phyloP scores from a whole-genome alignment of 176 grass and related monocot species.

The Saccharum spontaneum region DNA sequence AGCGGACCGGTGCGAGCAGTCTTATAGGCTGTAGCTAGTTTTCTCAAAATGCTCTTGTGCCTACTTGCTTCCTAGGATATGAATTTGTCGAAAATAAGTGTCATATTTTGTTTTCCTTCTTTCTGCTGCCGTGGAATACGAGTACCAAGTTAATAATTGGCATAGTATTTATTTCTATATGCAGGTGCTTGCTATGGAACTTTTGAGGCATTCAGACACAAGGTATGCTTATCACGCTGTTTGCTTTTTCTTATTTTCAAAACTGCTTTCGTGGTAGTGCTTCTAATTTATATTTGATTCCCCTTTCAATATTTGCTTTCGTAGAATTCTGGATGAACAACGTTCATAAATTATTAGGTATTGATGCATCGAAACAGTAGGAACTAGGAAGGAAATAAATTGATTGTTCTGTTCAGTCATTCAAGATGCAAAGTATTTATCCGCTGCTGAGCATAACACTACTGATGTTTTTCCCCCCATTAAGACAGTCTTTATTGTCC shows the following conservation, averaged over 20 bases:
- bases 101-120: not conserved
- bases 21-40: not conserved
- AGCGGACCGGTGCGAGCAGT: too few species aligned
- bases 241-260: not conserved
- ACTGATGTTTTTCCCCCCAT: not conserved
- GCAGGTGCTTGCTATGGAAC: conserved; percentile 96
- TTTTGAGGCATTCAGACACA: conserved; percentile 83
- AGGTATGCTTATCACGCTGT: conserved; percentile 1
- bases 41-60: not conserved
- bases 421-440: not conserved
- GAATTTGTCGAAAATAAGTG: conserved; percentile 1
- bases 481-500: not conserved
- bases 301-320: too few species aligned
- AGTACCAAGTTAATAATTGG: not conserved
- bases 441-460: not conserved
- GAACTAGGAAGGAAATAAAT: too few species aligned
- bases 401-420: not conserved
- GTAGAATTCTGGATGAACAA: not conserved
- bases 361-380: too few species aligned
- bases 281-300: too few species aligned
- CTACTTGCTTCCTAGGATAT: not conserved
- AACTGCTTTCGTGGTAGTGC: not conserved
- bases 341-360: not conserved
- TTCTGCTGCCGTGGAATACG: conserved; percentile 27
- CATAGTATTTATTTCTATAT: not conserved